Evolutionary conservation across 106 monocot species (phyloP), one percentile per base, ranked within the genome.

Genomic region (Apostasia shenzhenica): DNA sequence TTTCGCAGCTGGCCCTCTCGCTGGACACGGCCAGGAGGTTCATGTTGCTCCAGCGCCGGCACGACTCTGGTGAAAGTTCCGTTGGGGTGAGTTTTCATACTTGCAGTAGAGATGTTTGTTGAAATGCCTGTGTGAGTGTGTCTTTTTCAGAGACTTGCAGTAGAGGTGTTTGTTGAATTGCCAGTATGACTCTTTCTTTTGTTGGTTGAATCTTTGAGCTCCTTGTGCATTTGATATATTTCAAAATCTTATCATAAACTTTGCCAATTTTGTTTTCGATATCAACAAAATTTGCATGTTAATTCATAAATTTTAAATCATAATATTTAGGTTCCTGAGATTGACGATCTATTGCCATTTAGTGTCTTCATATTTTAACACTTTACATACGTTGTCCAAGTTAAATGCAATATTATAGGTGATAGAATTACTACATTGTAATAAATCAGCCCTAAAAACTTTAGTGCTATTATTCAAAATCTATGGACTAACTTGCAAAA

Each of bases 21-120:
- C 59, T 92, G 45, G 71, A 85, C 78, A 80, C 80, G 8, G 80
- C 76, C 9, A 78, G 74, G 78, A 61, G 85, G 55, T 85, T 88
- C 26, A 56, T 92, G n/a, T 7, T 7, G 40, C 8, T 26, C 26
- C 26, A 26, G 26, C 26, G 26, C 26, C 26, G 26, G 26, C 26
- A 26, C 26, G 26, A 2, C 5, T 41, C 2, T 1, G 40, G 59
- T 40, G 59, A 59, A 40, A 41, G 6, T 59, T 37, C 59, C 39
- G 59, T 41, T 41, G 59, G 6, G 59, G 59, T 59, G 59, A 59
- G 59, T 59, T 59, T 41, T 41, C 2, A 59, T 65, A 26, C 1
- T 2, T 65, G 14, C 48, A 1, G 14, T 37, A 14, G 40, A 5
- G 39, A 41, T 59, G 50, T 8, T 50, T 50, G 50, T 50, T 50